A percentile compares a stretch with the other conserved stretches of the same genome.
Evolutionary conservation across 345 rosid genomes (phyloP).

Genomic region (Angophora floribunda): DNA sequence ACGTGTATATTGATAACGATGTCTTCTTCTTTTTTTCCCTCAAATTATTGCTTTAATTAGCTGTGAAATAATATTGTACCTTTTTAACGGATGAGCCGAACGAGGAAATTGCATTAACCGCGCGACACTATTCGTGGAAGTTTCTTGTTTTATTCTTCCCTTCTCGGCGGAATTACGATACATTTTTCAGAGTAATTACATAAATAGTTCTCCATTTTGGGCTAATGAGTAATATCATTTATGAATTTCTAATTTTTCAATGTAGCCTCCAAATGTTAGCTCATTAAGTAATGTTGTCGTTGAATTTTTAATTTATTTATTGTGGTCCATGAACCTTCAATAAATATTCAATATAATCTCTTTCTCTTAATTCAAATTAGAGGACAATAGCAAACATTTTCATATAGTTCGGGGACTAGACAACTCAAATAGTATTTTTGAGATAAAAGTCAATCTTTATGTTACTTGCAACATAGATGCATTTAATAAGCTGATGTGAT

Average conservation of each 20-base stretch:
- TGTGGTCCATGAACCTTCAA: rapidly evolving
- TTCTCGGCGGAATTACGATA: not conserved
- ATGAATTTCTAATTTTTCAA: rapidly evolving
- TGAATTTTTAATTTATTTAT: not conserved
- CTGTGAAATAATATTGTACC: not conserved
- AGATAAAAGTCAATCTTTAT: too few species aligned
- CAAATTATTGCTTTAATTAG: not conserved
- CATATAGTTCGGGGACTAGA: not conserved
- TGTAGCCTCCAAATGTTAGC: rapidly evolving
- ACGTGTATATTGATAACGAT: not conserved
- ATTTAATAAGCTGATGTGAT: too few species aligned
- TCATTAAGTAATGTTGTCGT: rapidly evolving
- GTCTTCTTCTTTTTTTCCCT: not conserved
- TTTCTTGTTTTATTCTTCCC: not conserved
- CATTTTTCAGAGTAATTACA: not conserved
- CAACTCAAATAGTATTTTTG: not conserved
- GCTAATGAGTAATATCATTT: too few species aligned
- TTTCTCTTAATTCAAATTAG: too few species aligned
- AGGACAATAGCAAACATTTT: not conserved
- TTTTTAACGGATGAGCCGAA: not conserved
- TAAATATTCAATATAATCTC: too few species aligned
- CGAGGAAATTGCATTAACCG: not conserved
- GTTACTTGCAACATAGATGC: too few species aligned
- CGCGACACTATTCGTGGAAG: not conserved
- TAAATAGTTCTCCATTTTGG: not conserved